Evolutionary conservation across 169 alveolate genomes (phyloP), one percentile per base, ranked within the genome.

Genomic region (Cryptosporidium ubiquitum): DNA sequence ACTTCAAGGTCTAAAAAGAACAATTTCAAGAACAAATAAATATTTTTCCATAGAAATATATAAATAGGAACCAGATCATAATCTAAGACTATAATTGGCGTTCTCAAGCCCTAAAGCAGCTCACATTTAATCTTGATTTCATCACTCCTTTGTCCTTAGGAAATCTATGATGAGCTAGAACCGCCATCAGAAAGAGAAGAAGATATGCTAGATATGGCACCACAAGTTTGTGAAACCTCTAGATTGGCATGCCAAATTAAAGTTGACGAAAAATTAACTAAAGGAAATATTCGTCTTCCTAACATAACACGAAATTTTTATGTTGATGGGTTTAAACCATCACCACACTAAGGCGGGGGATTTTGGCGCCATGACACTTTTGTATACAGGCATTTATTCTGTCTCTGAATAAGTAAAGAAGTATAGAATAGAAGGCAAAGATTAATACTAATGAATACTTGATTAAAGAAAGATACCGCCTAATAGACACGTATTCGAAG

Each of bases 171-270:
- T 47, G 85, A 93, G 44, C 84, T 96, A 35, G 96, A 94, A 31
- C 96, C 94, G 26, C 97, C 99, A 2, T 70, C 92, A 12, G 98
- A 95, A 55, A 96, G 95, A 47, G 99, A 98, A 69, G 96, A 97
- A 69, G 99, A 98, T 86, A 93, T 97, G 95, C 91, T 98, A 26
- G 99, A 98, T 92, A 85, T 97, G 86, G 99, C 99, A 5, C 98
- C 98, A 66, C 98, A 98, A 74, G 95, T 97, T 44, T 96, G 99
- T 7, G 95, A 94, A 51, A 98, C 99, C n/a, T 95, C 99, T 4
- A 95, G 99, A 85, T 84, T 98, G 61, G 99, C 99, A 20, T 98
- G 99, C 74, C 96, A 98, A 84, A 94, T 97, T 9, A 93, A 92
- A 39, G 94, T 97, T 23, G 92, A 91, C 33, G 86, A 93, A 73